Conservation (phyloP, 2,329 filamentous ascomycete species). For the Davidsoniella australis region DNA sequence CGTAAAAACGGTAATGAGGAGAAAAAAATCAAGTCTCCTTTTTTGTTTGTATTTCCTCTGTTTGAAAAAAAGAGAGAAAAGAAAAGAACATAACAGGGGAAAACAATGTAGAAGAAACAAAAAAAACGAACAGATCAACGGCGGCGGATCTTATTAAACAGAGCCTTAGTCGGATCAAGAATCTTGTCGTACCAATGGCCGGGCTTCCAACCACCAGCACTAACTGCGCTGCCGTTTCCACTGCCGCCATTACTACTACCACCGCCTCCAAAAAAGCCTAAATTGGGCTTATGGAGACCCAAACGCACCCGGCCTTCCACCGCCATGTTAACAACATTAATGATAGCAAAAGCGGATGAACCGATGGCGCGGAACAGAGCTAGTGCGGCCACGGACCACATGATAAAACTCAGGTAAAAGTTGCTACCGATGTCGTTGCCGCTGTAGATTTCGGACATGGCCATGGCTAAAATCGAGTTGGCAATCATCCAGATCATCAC, state of each 20-base stretch:
- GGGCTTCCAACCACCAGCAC: constrained; percentile 11
- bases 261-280: constrained; percentile 1
- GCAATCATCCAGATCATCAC: constrained; percentile 86
- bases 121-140: neutral
- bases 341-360: constrained; percentile 60
- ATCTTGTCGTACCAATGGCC: constrained; percentile 11
- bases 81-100: neutral
- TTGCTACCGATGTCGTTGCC: constrained; percentile 58
- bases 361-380: constrained; percentile 81
- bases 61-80: neutral
- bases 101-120: neutral
- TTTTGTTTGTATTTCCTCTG: neutral
- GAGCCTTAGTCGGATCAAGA: constrained; percentile 10
- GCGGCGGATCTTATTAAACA: constrained; percentile 6
- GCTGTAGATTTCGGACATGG: constrained; percentile 71
- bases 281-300: constrained; percentile 32
- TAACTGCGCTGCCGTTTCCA: neutral
- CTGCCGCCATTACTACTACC: neutral
- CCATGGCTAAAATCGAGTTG: constrained; percentile 88
- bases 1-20: neutral
- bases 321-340: constrained; percentile 68
- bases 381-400: constrained; percentile 77
- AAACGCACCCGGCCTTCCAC: constrained; percentile 66
- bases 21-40: constrained; percentile 2
- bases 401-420: constrained; percentile 79